Evolutionary conservation across 257 asterid species (phyloP), one percentile per base, ranked within the genome.

Genomic region (Nicotiana benthamiana): DNA sequence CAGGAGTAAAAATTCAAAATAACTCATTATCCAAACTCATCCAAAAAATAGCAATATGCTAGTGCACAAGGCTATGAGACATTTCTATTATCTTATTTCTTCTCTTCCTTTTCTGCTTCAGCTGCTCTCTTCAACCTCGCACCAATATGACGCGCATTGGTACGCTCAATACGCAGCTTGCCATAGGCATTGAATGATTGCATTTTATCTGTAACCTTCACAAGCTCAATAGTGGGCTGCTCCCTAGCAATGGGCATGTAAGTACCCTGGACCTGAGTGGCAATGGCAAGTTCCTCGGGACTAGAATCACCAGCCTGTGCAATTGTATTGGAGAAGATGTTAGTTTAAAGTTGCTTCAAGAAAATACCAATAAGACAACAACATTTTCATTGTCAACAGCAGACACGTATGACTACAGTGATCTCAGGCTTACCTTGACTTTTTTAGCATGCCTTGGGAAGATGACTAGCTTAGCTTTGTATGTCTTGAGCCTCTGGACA

Each of bases 21-120:
- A 72, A 46, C 1, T 24, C 78, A 72, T 72, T 30, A 15, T 46
- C 30, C 15, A 46, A 15, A 74, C 62, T 74, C 60, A 8, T 20
- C 26, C 62, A 74, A 74, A 74, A 74, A 74, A 74, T 22, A 74
- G 62, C 79, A 74, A 48, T 30, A 2, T 74, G 61, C 78, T 20
- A 68, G 57, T 40, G 32, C 6, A 5, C 77, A 40, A 2, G 34
- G 77, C 77, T 15, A 26, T 24, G 8, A 51, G 43, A 48, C 62
- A 15, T 43, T 13, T 1, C 0, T 15, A 24, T 24, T 74, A 57
- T 74, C 62, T 74, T 26, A 74, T 48, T 74, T 74, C 61, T 54
- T 54, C 24, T 54, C 61, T 54, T 54, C 61, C 11, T 54, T 54
- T 5, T 54, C 61, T 17, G 61, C 61, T 54, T 54, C 61, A 17